These are phyloP conservation scores for slime mould (Dictyostelium discoideum) DNA, from an alignment of 78 protist species.

Conservation along the genomic window dicty_2.7 NC_007091.3:2562001-2562500, in stretches of 20 bases:
- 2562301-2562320: slow-evolving; percentile 12
- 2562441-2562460: slow-evolving; percentile 72
- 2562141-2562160: too few species aligned
- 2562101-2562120: too few species aligned
- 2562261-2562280: slow-evolving; percentile 46
- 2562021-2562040: background rate
- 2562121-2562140: too few species aligned
- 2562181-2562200: slow-evolving; percentile 24
- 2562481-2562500: slow-evolving; percentile 78
- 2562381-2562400: slow-evolving; percentile 86
- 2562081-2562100: too few species aligned
- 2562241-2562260: slow-evolving; percentile 53
- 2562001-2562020: background rate
- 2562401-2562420: slow-evolving; percentile 83
- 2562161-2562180: background rate
- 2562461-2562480: slow-evolving; percentile 73
- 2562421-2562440: slow-evolving; percentile 79
- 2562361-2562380: slow-evolving; percentile 75
- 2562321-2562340: slow-evolving; percentile 71
- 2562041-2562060: background rate
- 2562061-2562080: background rate
- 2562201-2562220: slow-evolving; percentile 25
- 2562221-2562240: slow-evolving; percentile 62
- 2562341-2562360: slow-evolving; percentile 70
- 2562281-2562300: slow-evolving; percentile 32